Percentiles rank a stretch among this genome's conserved stretches.
Evolutionary conservation across 2,329 filamentous ascomycete species (phyloP).

Genomic region (Volutella citrinella): DNA sequence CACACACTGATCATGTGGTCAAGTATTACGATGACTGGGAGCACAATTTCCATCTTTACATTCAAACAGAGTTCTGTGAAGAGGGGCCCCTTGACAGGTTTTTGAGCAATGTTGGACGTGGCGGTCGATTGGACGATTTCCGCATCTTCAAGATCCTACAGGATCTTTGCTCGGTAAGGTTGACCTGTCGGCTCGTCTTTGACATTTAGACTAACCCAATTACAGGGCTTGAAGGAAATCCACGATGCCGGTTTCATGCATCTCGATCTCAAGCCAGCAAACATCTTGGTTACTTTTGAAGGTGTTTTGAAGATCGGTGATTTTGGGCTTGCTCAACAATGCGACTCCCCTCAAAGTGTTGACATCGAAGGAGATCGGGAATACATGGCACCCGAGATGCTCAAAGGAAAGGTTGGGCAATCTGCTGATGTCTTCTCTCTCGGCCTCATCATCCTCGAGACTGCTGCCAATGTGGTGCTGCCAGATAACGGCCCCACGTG

Average conservation of each 20-base stretch:
- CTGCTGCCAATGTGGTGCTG: conserved; percentile 87
- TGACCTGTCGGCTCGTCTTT: conserved; percentile 13
- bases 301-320: conserved; percentile 82
- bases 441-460: conserved; percentile 91
- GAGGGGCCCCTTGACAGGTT: conserved; percentile 89
- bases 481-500: conserved; percentile 91
- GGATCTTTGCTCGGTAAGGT: conserved; percentile 74
- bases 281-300: conserved; percentile 78
- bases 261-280: conserved; percentile 81
- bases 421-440: conserved; percentile 92
- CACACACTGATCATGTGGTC: conserved; percentile 79
- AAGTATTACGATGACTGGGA: conserved; percentile 88
- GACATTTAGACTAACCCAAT: conserved; percentile 8
- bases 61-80: conserved; percentile 96
- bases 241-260: conserved; percentile 86
- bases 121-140: conserved; percentile 90
- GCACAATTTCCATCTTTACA: conserved; percentile 80
- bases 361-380: conserved; percentile 94
- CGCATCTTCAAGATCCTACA: conserved; percentile 97
- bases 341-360: conserved; percentile 72
- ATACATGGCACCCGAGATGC: conserved; percentile 92
- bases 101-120: conserved; percentile 75
- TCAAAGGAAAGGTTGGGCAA: conserved; percentile 82
- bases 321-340: conserved; percentile 77
- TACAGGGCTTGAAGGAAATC: conserved; percentile 81